Evolutionary conservation across 2,329 filamentous ascomycete genomes (phyloP), one percentile per base, ranked within the genome.

Genomic region (Aspergillus pseudoviridinutans): DNA sequence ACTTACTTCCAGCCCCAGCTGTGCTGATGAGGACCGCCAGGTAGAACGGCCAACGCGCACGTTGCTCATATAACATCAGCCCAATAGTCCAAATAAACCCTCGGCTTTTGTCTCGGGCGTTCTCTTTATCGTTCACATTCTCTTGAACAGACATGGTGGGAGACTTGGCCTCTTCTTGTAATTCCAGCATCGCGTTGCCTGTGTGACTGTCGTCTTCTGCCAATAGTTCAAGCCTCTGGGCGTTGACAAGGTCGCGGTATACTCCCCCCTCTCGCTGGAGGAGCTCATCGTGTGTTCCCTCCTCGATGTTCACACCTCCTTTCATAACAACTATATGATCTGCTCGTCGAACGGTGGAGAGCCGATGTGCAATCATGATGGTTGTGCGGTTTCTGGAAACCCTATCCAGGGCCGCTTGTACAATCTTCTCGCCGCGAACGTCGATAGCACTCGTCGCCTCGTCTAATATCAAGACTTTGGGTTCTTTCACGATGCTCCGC

Each of bases 391-490:
- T 81, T 3, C 81, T 78, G 0, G 88, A 81, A 0, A 87, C 76
- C 12, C 75, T 73, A 53, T 79, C 77, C 22, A 84, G 75, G 1
- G 82, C 81, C n/a, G 75, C 67, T 62, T 84, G 82, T 2, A 84
- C 82, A 14, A 80, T 75, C 14, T 75, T 72, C 60, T 84, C 82
- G 2, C 79, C 81, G 32, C 78, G 74, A 3, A 81, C 78, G 62
- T 84, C 82, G 44, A 84, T 78, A 32, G 87, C 65, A 25, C 66
- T 67, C 0, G 92, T 96, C 1, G 91, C 90, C 74, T 97, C 92
- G 66, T 97, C 92, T 3, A 96, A 76, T 1, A 97, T 82, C 17
- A 96, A 76, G 3, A 96, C 78, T 27, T 81, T 79, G 0, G 91
- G 91, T 8, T 82, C 78, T 0, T 90, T 81, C 0, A 89, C 82